Evolutionary conservation across 164 flowering plant genomes (phyloP).

Genomic region (Malania oleifera): DNA sequence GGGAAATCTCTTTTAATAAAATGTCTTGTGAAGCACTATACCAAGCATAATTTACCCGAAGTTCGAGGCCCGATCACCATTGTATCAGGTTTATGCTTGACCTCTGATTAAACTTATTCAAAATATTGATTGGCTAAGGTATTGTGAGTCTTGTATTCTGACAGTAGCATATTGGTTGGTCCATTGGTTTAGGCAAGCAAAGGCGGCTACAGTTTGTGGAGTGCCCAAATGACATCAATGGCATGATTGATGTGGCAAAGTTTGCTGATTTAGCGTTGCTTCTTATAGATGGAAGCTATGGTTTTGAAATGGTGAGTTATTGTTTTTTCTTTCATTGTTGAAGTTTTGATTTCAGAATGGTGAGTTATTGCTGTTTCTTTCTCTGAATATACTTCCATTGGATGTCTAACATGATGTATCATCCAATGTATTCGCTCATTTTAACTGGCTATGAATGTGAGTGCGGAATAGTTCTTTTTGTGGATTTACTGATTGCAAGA

Average conservation of each 20-base stretch:
- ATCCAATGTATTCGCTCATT: not conserved
- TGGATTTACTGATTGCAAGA: not conserved
- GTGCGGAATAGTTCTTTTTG: no score
- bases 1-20: slow-evolving; percentile 92
- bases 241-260: slow-evolving; percentile 96
- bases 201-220: slow-evolving; percentile 90
- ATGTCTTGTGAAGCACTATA: slow-evolving; percentile 81
- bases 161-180: not conserved
- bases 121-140: not conserved
- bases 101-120: not conserved
- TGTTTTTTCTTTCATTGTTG: not conserved
- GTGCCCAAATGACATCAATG: slow-evolving; percentile 96
- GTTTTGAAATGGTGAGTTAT: slow-evolving; percentile 93
- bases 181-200: slow-evolving; percentile 57
- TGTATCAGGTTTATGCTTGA: slow-evolving; percentile 59
- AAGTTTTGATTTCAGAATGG: not conserved
- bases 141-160: not conserved
- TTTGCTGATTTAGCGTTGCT: slow-evolving; percentile 85
- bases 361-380: not conserved
- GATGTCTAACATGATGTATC: no score
- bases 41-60: slow-evolving; percentile 77
- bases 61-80: slow-evolving; percentile 91
- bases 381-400: no score
- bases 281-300: slow-evolving; percentile 93
- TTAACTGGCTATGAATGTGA: not conserved